Evolutionary conservation across 1,284 basidiomycete genomes (phyloP).

Genomic region (Rhodofomes roseus): DNA sequence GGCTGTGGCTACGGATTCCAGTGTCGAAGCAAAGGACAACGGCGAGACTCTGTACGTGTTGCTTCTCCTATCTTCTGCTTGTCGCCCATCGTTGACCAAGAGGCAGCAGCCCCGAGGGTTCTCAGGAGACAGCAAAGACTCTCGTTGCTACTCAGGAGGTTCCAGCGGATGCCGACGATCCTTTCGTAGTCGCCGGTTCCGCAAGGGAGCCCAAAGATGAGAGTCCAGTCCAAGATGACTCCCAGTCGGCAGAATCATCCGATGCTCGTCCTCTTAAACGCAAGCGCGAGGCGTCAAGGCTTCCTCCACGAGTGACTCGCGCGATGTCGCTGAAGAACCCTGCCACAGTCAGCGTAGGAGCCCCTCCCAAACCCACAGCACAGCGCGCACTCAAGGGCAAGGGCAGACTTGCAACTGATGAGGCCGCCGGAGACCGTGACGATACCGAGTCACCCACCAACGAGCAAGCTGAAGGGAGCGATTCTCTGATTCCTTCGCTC

Average conservation of each 20-base stretch:
- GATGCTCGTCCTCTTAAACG: slow-evolving; percentile 12
- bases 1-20: no score
- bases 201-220: background rate
- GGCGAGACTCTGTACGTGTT: background rate
- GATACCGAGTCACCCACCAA: slow-evolving; percentile 12
- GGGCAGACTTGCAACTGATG: background rate
- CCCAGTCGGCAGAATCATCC: background rate
- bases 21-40: background rate
- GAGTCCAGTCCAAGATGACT: background rate
- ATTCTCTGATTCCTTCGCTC: slow-evolving; percentile 22
- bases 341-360: background rate
- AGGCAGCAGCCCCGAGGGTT: background rate
- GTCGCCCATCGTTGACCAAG: background rate
- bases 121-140: background rate
- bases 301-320: slow-evolving; percentile 16
- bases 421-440: slow-evolving; percentile 9
- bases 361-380: slow-evolving; percentile 19
- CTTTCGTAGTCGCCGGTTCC: background rate
- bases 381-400: slow-evolving; percentile 1
- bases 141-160: background rate
- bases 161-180: background rate
- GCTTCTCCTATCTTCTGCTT: background rate
- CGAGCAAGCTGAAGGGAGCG: slow-evolving; percentile 16
- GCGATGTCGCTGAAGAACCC: slow-evolving; percentile 11
- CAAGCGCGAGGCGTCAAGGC: slow-evolving; percentile 13